These are phyloP conservation scores for Phytopythium ostracodes DNA, from an alignment of 352 stramenopile species.

Conservation along the genomic window DNA sequence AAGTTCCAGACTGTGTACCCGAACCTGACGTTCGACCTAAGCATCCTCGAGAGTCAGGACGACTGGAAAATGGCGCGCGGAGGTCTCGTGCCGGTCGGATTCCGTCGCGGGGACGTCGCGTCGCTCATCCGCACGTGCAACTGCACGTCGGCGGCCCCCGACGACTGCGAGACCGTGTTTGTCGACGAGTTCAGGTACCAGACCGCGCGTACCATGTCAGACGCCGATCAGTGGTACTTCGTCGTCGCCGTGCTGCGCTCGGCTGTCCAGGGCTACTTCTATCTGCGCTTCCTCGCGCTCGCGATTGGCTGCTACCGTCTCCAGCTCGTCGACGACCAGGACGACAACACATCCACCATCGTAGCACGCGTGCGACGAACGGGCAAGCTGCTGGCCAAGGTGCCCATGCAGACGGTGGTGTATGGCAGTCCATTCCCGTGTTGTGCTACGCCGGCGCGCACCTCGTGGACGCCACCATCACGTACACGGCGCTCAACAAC, in stretches of 20 bases:
- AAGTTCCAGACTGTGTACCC: not conserved
- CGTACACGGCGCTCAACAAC: conserved; percentile 28
- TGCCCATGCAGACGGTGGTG: conserved; percentile 43
- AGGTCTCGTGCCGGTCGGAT: not conserved
- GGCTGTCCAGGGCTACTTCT: conserved; percentile 36
- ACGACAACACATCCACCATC: not conserved
- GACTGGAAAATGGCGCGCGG: conserved; percentile 4
- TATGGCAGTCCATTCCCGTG: conserved; percentile 40
- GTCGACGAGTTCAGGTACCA: conserved; percentile 47
- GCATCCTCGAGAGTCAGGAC: not conserved
- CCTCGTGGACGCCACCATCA: conserved; percentile 37
- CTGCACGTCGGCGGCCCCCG: not conserved
- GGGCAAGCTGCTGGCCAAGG: conserved; percentile 26
- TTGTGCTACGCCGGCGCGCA: conserved; percentile 43
- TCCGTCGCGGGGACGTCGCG: not conserved
- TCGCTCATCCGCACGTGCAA: conserved; percentile 1
- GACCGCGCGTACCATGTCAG: conserved; percentile 13
- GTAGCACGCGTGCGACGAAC: not conserved
- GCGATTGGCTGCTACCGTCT: conserved; percentile 26
- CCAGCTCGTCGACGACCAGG: not conserved
- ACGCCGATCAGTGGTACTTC: conserved; percentile 27
- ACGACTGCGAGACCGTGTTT: conserved; percentile 26
- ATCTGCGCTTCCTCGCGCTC: conserved; percentile 23
- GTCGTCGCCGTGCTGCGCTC: conserved; percentile 21
- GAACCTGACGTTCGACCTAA: conserved; percentile 1